phyloP scores from a whole-genome alignment of 2,329 filamentous ascomycete genomes.

The Nemania serpens region DNA sequence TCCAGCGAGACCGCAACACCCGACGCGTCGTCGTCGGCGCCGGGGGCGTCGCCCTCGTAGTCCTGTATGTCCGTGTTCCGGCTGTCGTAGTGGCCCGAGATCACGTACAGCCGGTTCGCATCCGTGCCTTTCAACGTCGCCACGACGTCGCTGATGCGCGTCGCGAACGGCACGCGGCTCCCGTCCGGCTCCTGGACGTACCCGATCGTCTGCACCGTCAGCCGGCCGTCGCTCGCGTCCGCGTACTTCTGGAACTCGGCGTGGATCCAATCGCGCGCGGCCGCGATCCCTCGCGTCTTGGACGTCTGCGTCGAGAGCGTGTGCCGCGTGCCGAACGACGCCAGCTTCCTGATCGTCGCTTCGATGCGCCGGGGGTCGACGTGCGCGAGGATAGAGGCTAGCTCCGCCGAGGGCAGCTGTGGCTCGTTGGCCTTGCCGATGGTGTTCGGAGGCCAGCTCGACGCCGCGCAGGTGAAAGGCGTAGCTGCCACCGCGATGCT shows the following conservation, averaged over 20 bases:
- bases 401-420: constrained; percentile 35
- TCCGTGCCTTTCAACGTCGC: constrained; percentile 55
- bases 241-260: constrained; percentile 55
- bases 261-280: constrained; percentile 61
- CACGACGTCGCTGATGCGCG: constrained; percentile 58
- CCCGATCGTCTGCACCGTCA: constrained; percentile 55
- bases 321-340: constrained; percentile 61
- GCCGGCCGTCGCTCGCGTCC: constrained; percentile 51
- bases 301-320: constrained; percentile 59
- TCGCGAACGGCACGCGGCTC: constrained; percentile 53
- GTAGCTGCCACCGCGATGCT: constrained; percentile 3
- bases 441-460: constrained; percentile 39
- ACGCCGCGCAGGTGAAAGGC: constrained; percentile 35
- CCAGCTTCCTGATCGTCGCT: constrained; percentile 56
- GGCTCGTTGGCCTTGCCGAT: constrained; percentile 36
- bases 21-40: constrained; percentile 62
- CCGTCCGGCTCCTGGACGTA: constrained; percentile 55
- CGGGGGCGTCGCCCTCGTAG: constrained; percentile 57
- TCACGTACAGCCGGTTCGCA: constrained; percentile 53
- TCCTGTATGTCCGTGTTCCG: constrained; percentile 55
- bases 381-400: constrained; percentile 39
- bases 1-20: constrained; percentile 61
- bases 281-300: constrained; percentile 57
- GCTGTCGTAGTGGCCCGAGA: constrained; percentile 61
- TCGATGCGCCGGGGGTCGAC: constrained; percentile 51